Percentiles rank a stretch among this genome's conserved stretches.
These are phyloP conservation scores for Vinca major DNA, from an alignment of 305 asterid genomes.

Conservation along the genomic window DNA sequence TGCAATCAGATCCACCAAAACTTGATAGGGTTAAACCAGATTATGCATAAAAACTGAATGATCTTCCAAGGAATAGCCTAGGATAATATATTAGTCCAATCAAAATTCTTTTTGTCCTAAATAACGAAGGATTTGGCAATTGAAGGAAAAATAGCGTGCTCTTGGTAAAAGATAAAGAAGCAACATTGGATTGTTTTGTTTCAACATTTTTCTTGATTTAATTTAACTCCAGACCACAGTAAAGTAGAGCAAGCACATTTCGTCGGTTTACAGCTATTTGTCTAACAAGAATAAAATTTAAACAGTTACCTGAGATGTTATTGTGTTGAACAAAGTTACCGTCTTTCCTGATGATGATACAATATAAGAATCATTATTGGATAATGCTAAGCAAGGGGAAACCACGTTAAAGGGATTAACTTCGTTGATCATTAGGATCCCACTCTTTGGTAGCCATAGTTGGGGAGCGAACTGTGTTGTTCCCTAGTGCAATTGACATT, in stretches of 20 bases:
- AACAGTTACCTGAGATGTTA: conserved; percentile 25
- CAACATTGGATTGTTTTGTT: too few species aligned
- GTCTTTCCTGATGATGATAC: conserved; percentile 36
- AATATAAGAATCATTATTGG: conserved; percentile 33
- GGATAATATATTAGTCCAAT: not conserved
- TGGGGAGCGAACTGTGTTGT: conserved; percentile 41
- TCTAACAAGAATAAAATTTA: too few species aligned
- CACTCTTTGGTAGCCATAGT: conserved; percentile 43
- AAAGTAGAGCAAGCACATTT: not conserved
- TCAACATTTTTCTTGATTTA: not conserved
- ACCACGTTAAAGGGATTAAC: conserved; percentile 22
- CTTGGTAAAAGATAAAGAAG: conserved; percentile 3
- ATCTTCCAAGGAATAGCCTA: not conserved
- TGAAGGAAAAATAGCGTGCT: not conserved
- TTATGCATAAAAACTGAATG: not conserved
- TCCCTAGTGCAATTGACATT: conserved; percentile 32
- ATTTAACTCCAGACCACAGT: not conserved
- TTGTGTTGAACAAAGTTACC: conserved; percentile 30
- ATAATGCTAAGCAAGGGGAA: conserved; percentile 31
- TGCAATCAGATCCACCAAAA: conserved; percentile 23
- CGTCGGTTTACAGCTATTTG: not conserved
- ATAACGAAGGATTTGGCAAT: not conserved
- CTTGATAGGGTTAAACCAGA: not conserved
- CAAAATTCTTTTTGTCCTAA: not conserved
- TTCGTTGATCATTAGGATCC: conserved; percentile 36